Evolutionary conservation across 805 yeast species (phyloP).

Genomic region (Wickerhamomyces rabaulensis): DNA sequence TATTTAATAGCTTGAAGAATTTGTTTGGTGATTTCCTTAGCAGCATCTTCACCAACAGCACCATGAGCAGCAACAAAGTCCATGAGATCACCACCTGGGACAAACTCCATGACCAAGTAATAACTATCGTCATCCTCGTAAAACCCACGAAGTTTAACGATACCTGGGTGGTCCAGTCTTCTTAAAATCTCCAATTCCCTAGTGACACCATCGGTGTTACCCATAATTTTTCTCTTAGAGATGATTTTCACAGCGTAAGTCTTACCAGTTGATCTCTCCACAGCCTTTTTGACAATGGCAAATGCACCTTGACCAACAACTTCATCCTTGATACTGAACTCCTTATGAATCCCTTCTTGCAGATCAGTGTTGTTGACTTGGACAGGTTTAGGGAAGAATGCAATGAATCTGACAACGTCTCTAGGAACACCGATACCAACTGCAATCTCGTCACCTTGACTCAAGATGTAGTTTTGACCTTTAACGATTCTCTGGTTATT

Average conservation of each 20-base stretch:
- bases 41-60: constrained; percentile 85
- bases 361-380: constrained; percentile 9
- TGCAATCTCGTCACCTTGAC: constrained; percentile 90
- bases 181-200: constrained; percentile 81
- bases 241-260: constrained; percentile 90
- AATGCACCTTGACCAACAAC: constrained; percentile 97
- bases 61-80: constrained; percentile 94
- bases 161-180: constrained; percentile 75
- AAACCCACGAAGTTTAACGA: constrained; percentile 76
- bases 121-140: constrained; percentile 79
- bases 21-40: constrained; percentile 81
- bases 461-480: constrained; percentile 72
- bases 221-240: constrained; percentile 72
- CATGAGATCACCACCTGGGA: constrained; percentile 96
- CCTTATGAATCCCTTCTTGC: constrained; percentile 50
- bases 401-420: constrained; percentile 52
- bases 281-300: constrained; percentile 90
- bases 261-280: constrained; percentile 79
- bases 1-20: constrained; percentile 78
- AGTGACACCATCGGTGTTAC: constrained; percentile 74
- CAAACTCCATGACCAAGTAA: constrained; percentile 91
- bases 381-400: constrained; percentile 28
- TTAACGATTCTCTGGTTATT: constrained; percentile 70
- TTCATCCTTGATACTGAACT: constrained; percentile 76
- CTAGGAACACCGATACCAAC: constrained; percentile 81